Percentiles rank a stretch among this genome's conserved stretches.
phyloP scores from a whole-genome alignment of 495 filamentous ascomycete genomes.

The Neurospora sp. region DNA sequence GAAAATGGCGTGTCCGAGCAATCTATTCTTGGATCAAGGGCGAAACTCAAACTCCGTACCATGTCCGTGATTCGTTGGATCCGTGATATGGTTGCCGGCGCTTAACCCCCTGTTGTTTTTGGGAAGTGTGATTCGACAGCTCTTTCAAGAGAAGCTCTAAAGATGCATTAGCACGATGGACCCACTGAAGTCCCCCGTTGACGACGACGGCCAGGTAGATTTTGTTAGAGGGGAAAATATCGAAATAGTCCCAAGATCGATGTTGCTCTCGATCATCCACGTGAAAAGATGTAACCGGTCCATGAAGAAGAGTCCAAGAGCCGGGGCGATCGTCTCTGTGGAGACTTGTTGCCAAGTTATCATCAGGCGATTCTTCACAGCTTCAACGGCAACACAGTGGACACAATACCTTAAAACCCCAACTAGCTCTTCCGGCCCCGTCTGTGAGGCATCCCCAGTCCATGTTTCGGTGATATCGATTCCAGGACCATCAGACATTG shows the following conservation, averaged over 20 bases:
- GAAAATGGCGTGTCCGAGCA: constrained; percentile 14
- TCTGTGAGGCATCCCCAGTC: not conserved
- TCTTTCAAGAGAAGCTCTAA: not conserved
- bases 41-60: constrained; percentile 4
- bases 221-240: not conserved
- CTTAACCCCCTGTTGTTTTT: constrained; percentile 21
- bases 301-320: not conserved
- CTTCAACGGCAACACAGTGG: not conserved
- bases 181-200: not conserved
- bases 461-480: not conserved
- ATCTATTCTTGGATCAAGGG: constrained; percentile 29
- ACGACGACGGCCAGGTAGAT: not conserved
- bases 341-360: not conserved
- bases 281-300: not conserved
- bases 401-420: not conserved
- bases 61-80: constrained; percentile 13
- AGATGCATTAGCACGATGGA: constrained; percentile 9
- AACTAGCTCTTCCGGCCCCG: not conserved
- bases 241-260: not conserved
- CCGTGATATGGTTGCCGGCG: constrained; percentile 25
- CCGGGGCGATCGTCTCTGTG: not conserved
- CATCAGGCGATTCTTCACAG: not conserved
- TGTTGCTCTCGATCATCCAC: not conserved
- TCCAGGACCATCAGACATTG: not conserved
- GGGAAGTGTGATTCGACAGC: constrained; percentile 21